phyloP scores from a whole-genome alignment of 805 yeast genomes.

The Groenewaldozyma salmanticensis region DNA sequence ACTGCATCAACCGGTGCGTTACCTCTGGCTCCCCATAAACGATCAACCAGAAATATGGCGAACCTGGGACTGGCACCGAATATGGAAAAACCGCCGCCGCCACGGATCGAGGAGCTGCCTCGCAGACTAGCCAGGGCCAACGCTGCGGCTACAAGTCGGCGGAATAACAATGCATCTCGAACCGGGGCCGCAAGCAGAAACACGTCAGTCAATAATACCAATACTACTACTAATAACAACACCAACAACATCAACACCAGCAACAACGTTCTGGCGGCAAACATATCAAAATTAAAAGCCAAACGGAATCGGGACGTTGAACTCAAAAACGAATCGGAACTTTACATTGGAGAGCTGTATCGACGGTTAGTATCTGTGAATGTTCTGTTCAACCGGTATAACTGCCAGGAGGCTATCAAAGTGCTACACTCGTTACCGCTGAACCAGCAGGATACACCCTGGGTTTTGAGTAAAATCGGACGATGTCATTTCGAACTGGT shows the following conservation, averaged over 20 bases:
- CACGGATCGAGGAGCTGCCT: constrained; percentile 3
- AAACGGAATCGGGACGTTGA: not conserved
- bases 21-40: constrained; percentile 18
- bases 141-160: not conserved
- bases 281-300: not conserved
- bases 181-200: not conserved
- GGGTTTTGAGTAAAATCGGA: constrained; percentile 76
- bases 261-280: not conserved
- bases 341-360: constrained; percentile 40
- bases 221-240: not conserved
- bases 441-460: constrained; percentile 60
- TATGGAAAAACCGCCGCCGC: constrained; percentile 5
- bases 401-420: constrained; percentile 72
- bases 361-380: constrained; percentile 49
- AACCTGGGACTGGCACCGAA: not conserved
- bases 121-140: constrained; percentile 1
- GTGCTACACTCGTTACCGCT: constrained; percentile 55
- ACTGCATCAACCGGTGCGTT: not conserved
- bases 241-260: not conserved
- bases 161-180: not conserved
- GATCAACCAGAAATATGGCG: constrained; percentile 11
- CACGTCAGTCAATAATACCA: not conserved
- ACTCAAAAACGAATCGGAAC: constrained; percentile 21
- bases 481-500: constrained; percentile 79
- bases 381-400: constrained; percentile 53